Percentiles rank a stretch among this genome's conserved stretches.
Conservation (phyloP, 1,139 yeast species). For the Pichia sp. region DNA sequence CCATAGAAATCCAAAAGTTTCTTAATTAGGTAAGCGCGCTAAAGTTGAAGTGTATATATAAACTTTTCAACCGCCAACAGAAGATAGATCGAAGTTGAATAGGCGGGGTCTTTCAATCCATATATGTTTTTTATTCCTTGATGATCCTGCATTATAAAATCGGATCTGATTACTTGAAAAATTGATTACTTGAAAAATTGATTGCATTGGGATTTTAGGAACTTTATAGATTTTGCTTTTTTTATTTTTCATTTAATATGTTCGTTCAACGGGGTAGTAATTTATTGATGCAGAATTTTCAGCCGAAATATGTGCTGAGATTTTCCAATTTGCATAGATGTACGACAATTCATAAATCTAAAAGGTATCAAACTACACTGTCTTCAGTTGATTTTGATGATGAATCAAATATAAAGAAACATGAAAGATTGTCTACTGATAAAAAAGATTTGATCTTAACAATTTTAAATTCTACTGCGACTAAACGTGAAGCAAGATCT, state of each 20-base stretch:
- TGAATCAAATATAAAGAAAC: constrained; percentile 12
- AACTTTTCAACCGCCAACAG: not conserved
- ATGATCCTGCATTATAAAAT: too few relatives aligned
- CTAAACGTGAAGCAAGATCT: constrained; percentile 66
- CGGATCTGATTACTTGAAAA: too few relatives aligned
- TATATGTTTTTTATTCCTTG: too few relatives aligned
- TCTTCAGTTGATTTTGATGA: constrained; percentile 4
- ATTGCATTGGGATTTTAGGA: too few relatives aligned
- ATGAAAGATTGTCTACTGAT: constrained; percentile 15
- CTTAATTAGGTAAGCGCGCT: constrained; percentile 17
- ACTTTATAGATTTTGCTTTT: too few relatives aligned
- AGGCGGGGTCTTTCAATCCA: not conserved
- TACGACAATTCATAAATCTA: not conserved
- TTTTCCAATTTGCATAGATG: not conserved
- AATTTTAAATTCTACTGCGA: constrained; percentile 66
- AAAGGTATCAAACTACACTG: not conserved
- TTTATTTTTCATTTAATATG: too few relatives aligned
- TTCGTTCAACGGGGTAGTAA: too few relatives aligned
- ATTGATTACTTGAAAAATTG: too few relatives aligned
- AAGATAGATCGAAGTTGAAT: too few relatives aligned
- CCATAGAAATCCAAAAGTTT: not conserved
- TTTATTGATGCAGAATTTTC: too few relatives aligned
- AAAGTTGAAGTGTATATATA: not conserved
- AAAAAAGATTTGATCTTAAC: constrained; percentile 56
- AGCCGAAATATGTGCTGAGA: not conserved